Conservation (phyloP, 2,329 filamentous ascomycete species). For the Aspergillus sp. region DNA sequence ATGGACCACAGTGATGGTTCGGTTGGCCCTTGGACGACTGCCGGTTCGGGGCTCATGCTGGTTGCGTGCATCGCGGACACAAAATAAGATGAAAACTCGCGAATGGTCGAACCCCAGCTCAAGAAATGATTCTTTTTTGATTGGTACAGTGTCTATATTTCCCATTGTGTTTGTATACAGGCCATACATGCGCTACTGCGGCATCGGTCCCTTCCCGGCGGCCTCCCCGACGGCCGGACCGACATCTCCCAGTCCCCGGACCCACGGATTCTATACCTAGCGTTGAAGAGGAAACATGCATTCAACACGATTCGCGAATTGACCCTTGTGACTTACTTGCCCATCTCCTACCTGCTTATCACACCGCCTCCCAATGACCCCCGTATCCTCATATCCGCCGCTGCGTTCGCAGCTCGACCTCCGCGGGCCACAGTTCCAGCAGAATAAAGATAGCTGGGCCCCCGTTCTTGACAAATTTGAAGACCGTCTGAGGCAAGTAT, state of each 20-base stretch:
- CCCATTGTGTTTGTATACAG: neutral
- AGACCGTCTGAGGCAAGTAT: conserved; percentile 23
- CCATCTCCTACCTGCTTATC: no score
- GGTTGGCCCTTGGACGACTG: conserved; percentile 14
- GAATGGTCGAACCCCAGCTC: neutral
- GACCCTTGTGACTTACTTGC: no score
- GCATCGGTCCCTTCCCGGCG: no score
- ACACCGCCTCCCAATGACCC: neutral
- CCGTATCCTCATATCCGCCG: neutral
- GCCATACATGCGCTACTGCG: no score
- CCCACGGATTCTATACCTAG: no score
- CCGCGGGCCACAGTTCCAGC: neutral
- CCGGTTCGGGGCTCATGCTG: neutral
- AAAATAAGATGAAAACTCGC: neutral
- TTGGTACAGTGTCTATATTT: neutral
- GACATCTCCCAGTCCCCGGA: neutral
- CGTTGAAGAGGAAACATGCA: no score
- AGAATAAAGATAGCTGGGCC: conserved; percentile 18
- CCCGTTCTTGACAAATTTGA: conserved; percentile 34
- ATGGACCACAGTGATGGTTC: conserved; percentile 20
- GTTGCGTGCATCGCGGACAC: neutral
- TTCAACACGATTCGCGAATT: no score
- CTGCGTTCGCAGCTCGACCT: neutral
- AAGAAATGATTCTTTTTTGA: no score
- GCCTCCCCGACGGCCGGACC: neutral